Percentiles rank a stretch among this genome's conserved stretches.
Conservation (phyloP, 768 basidiomycete genomes). For the Roridomyces roridus region DNA sequence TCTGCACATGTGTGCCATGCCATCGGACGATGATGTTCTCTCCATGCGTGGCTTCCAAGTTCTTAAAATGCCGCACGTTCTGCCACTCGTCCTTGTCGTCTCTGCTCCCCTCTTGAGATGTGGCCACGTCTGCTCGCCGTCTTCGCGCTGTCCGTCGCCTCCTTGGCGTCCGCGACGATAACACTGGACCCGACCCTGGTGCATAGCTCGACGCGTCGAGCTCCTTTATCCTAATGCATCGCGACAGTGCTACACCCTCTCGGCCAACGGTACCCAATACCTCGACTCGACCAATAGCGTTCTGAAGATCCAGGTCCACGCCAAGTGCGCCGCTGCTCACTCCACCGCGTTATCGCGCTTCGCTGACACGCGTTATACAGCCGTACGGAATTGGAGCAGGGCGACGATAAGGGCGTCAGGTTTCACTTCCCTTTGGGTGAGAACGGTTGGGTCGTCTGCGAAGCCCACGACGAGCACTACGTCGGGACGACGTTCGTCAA, state of each 20-base stretch:
- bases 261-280: slow-evolving; percentile 16
- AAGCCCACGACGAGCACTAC: slow-evolving; percentile 26
- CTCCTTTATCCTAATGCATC: background rate
- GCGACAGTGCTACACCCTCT: slow-evolving; percentile 23
- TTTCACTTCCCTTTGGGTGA: slow-evolving; percentile 24
- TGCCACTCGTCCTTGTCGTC: too few species aligned
- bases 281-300: slow-evolving; percentile 26
- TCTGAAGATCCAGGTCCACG: slow-evolving; percentile 15
- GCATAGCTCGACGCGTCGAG: background rate
- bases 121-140: slow-evolving; percentile 1
- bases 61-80: too few species aligned
- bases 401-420: slow-evolving; percentile 21
- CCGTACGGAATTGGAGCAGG: slow-evolving; percentile 17
- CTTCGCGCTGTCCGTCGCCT: background rate
- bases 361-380: background rate
- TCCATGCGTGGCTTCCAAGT: too few species aligned
- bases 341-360: background rate
- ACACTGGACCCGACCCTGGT: slow-evolving; percentile 13
- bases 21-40: too few species aligned
- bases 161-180: slow-evolving; percentile 1
- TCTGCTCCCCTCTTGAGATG: background rate
- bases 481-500: slow-evolving; percentile 22
- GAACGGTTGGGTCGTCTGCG: slow-evolving; percentile 23
- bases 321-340: slow-evolving; percentile 6
- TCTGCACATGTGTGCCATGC: too few species aligned